Conservation (phyloP, 1,284 basidiomycete species). For the Athelia psychrophila region DNA sequence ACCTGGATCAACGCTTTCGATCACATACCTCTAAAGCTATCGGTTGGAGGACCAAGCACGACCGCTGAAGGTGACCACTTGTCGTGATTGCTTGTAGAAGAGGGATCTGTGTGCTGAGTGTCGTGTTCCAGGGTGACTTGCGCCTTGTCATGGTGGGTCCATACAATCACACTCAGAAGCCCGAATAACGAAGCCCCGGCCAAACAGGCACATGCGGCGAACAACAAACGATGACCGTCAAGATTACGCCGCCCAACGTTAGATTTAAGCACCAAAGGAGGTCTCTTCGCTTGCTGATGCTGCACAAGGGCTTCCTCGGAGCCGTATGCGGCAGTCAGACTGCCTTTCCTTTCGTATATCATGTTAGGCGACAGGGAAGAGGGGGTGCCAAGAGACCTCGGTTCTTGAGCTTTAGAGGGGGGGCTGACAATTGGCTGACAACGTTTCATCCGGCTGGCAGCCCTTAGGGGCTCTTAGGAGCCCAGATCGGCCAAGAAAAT, state of each 20-base stretch:
- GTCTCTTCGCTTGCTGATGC: too few relatives aligned
- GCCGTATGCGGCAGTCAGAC: not conserved
- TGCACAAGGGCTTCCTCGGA: constrained; percentile 5
- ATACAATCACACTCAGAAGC: constrained; percentile 25
- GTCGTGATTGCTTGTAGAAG: not conserved
- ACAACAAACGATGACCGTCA: not conserved
- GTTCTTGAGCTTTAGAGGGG: too few relatives aligned
- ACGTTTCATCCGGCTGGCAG: too few relatives aligned
- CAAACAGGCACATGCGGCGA: constrained; percentile 22
- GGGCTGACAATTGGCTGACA: too few relatives aligned
- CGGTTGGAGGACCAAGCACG: constrained; percentile 35
- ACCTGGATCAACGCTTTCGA: not conserved
- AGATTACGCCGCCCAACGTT: not conserved
- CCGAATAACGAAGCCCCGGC: constrained; percentile 32
- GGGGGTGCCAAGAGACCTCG: too few relatives aligned
- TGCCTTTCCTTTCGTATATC: constrained; percentile 1
- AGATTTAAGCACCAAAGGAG: too few relatives aligned
- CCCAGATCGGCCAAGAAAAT: too few relatives aligned
- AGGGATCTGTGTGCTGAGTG: not conserved
- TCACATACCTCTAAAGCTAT: constrained; percentile 47
- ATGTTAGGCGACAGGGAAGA: too few relatives aligned
- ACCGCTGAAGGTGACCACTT: not conserved
- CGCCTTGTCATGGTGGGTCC: constrained; percentile 13
- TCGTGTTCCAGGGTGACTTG: not conserved
- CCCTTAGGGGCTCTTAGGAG: too few relatives aligned